A percentile compares a stretch with the other conserved stretches of the same genome.
Conservation (phyloP, 1,139 yeast species). For the Suhomyces ambrosiae region DNA sequence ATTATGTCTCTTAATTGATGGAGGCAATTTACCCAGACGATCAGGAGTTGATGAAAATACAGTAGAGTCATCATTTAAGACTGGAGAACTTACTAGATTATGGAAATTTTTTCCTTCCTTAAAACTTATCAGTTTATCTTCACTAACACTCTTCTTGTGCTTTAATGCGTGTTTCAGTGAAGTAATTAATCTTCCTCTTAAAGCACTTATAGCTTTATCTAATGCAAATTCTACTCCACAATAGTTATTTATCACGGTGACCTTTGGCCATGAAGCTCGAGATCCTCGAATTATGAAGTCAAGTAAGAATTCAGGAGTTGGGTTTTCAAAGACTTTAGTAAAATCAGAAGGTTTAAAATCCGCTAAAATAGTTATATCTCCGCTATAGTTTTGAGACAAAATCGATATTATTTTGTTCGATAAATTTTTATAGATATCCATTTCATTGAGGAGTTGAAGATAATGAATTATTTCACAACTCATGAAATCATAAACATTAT, state of each 20-base stretch:
- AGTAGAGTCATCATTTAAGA: slow-evolving; percentile 17
- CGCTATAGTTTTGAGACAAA: slow-evolving; percentile 83
- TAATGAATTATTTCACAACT: slow-evolving; percentile 78
- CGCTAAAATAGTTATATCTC: slow-evolving; percentile 91
- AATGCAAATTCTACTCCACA: slow-evolving; percentile 87
- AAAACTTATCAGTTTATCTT: slow-evolving; percentile 1
- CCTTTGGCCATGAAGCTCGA: slow-evolving; percentile 89
- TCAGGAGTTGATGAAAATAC: slow-evolving; percentile 8
- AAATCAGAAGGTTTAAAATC: slow-evolving; percentile 63
- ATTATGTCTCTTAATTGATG: slow-evolving; percentile 18
- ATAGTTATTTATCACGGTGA: slow-evolving; percentile 81
- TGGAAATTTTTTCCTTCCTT: slow-evolving; percentile 10
- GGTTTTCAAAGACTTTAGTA: slow-evolving; percentile 69
- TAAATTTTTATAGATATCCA: slow-evolving; percentile 73
- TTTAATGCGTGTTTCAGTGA: slow-evolving; percentile 29
- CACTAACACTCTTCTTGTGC: slow-evolving; percentile 10
- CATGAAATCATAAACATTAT: slow-evolving; percentile 59
- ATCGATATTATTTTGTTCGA: slow-evolving; percentile 75
- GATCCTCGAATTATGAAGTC: slow-evolving; percentile 83
- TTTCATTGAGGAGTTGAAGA: slow-evolving; percentile 68
- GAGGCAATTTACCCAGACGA: slow-evolving; percentile 1
- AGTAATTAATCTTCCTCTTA: slow-evolving; percentile 67
- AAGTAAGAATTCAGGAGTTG: slow-evolving; percentile 71
- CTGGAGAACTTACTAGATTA: slow-evolving; percentile 31
- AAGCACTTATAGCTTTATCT: slow-evolving; percentile 69